Evolutionary conservation across 768 basidiomycete genomes (phyloP), one percentile per base, ranked within the genome.

Genomic region (Hypholoma sublateritium): DNA sequence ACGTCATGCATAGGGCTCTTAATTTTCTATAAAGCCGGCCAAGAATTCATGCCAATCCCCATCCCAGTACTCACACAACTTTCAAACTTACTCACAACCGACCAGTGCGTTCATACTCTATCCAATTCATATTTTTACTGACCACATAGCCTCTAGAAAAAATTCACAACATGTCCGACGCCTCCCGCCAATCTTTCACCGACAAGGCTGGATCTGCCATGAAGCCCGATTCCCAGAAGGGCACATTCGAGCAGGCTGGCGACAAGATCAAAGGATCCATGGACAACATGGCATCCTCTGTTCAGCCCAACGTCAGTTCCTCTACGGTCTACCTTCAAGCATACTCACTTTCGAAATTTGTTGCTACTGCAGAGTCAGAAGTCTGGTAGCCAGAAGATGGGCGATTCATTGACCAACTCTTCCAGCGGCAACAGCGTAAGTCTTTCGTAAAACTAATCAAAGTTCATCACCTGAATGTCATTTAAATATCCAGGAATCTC

Each of bases 181-280:
- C 74, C 50, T 76, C 70, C 55, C 84, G 84, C 62, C 82, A 85
- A 76, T 79, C 77, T 56, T 70, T 83, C 72, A 80, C 81, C 65
- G 82, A 85, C 76, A 86, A 85, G 73, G 77, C 75, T 48, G 58
- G 65, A 36, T 59, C 82, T 65, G 72, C 79, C 43, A 2, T 83
- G 51, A 83, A 85, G 83, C 83, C 84, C 62, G 84, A 86, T 61
- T 80, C 79, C 32, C 73, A 85, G 74, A 86, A 87, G 74, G 58
- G 74, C n/a, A 73, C 70, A 54, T 69, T 75, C 25, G 84, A 87
- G 74, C 75, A 82, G 21, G 60, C 74, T 8, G 68, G 76, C 47
- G 85, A 86, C 71, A 67, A 63, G 37, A 6, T 78, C 62, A 83
- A 81, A 64, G 79, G 82, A 58, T 72, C 66, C 52, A 57, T 67